A percentile compares a stretch with the other conserved stretches of the same genome.
Conservation (phyloP, 139 green algal species). For the Auxenochlorella protothecoides region DNA sequence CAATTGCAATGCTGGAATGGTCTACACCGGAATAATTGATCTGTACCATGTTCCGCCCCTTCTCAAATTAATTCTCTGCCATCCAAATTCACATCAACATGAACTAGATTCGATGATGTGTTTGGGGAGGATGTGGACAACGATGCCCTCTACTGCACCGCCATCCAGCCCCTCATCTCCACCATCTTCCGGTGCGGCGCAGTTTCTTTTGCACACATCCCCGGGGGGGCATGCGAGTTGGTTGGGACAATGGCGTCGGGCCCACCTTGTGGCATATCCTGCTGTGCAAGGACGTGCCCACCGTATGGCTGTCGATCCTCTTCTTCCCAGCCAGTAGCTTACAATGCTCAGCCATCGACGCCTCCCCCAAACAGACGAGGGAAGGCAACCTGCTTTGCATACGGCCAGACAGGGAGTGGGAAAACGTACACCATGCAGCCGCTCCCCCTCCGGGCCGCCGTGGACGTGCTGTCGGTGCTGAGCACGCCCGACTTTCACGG, state of each 20-base stretch:
- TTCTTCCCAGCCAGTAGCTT: neutral
- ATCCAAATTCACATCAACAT: no score
- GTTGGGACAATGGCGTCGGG: no score
- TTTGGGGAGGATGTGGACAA: constrained; percentile 82
- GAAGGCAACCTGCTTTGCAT: constrained; percentile 94
- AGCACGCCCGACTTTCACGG: constrained; percentile 33
- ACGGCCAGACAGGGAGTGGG: constrained; percentile 86
- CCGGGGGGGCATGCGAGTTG: no score
- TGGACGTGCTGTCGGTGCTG: constrained; percentile 76
- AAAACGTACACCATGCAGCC: constrained; percentile 98
- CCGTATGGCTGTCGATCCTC: neutral
- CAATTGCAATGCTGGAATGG: no score
- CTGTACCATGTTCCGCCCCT: no score
- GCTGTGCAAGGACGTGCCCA: neutral
- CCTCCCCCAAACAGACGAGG: constrained; percentile 8
- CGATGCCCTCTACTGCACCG: constrained; percentile 79
- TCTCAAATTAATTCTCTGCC: no score
- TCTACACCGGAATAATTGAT: no score
- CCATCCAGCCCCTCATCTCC: constrained; percentile 83
- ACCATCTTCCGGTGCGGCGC: constrained; percentile 62
- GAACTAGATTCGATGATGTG: constrained; percentile 78
- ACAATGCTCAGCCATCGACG: no score
- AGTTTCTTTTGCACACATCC: neutral
- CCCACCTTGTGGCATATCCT: neutral
- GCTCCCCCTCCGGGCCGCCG: constrained; percentile 75